Conservation (phyloP, 345 rosid species). For the Gossypium longicalyx region DNA sequence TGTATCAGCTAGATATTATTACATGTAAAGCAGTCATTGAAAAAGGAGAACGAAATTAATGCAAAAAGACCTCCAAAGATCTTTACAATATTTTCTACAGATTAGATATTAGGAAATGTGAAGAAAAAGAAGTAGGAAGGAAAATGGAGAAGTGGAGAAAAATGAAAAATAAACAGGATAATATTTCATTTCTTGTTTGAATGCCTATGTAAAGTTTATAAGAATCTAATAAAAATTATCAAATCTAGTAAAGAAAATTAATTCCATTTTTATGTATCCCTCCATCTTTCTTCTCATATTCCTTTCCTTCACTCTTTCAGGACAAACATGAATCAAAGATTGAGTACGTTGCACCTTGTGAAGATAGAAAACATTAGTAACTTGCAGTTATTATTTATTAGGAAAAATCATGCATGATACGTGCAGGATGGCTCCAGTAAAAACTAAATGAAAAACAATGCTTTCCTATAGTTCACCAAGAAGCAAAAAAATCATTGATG, state of each 20-base stretch:
- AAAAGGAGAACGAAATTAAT: conserved; percentile 3
- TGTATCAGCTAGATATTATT: conserved; percentile 5
- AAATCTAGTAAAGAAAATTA: not conserved
- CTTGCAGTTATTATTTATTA: not conserved
- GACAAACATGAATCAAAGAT: not conserved
- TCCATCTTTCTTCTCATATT: not conserved
- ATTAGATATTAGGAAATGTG: not conserved
- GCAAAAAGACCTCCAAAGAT: conserved; percentile 2
- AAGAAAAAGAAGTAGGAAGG: not conserved
- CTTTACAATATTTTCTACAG: not conserved
- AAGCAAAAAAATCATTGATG: not conserved
- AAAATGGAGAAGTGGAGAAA: not conserved
- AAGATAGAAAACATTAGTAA: not conserved
- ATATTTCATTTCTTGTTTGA: not conserved
- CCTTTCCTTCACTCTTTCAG: not conserved
- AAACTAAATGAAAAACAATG: not conserved
- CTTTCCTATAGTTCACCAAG: not conserved
- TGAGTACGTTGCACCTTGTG: not conserved
- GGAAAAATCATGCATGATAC: not conserved
- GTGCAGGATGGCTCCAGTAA: not conserved
- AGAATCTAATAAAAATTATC: not conserved
- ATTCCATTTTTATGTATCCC: not conserved
- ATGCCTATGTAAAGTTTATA: not conserved
- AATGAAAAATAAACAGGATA: not conserved
- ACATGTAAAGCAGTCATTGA: not conserved